Base-by-base conservation (phyloP, 2,329 filamentous ascomycete genomes). In the Talaromyces funiculosus region DNA sequence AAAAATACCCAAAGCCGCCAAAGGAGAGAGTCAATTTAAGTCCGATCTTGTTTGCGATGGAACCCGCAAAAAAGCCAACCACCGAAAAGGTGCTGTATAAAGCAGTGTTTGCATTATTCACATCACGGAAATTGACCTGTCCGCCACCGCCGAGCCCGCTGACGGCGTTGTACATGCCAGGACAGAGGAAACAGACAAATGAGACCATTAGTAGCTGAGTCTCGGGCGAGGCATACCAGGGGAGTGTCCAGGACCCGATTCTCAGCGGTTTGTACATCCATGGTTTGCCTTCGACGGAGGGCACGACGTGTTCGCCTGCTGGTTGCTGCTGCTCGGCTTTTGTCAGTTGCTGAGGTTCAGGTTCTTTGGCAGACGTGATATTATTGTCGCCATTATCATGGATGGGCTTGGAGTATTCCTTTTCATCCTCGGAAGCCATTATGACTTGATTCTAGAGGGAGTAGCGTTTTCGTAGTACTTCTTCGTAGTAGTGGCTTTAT, bases 191-290 rank as follows among this genome's bases (percentile, higher is more conserved):
- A 71, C 86, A 89, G 54, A 89, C 86, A 62, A 88, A 79, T 22
- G 86, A 81, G 59, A 92, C 87, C 80, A 92, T 82, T 63, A 88
- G 68, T 37, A 92, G 81, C 75, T 92, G 89, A 53, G 86, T 75
- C 68, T 86, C 84, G 12, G 89, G 89, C 61, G 88, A 90, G 22
- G 89, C 89, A 72, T 88, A 92, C 81, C 86, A 90, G 3, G 81
- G 80, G 7, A 88, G 62, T 65, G 81, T 80, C 61, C 75, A 75
- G 54, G 78, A 76, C 18, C 82, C 81, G 60, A 90, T 62, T 60
- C 78, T 81, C 68, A 84, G 69, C 53, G 80, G 78, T 69, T 82
- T 85, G 80, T 92, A 90, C 76, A 86, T 87, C 88, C 88, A 90
- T 64, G 75, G 49, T 33, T 56, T 62, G 4, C 61, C 61, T 18